These are phyloP conservation scores for Coemansia sp. DNA, from an alignment of 192 early-diverging fungal genomes.

Conservation along the genomic window DNA sequence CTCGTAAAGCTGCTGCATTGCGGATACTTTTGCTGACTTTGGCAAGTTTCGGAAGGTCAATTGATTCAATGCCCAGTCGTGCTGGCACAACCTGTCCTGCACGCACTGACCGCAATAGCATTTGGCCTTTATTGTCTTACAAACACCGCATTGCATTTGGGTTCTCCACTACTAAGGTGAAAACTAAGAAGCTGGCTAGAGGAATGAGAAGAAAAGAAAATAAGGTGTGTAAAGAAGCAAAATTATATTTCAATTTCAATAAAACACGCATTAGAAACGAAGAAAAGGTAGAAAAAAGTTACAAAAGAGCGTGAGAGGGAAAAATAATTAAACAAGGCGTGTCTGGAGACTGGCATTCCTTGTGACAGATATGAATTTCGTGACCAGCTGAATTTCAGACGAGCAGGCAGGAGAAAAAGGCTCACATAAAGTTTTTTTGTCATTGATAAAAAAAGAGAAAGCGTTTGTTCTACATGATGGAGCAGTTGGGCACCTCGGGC, in stretches of 20 bases:
- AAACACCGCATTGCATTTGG: constrained; percentile 53
- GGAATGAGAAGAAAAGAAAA: too few relatives aligned
- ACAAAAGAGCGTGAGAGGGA: background rate
- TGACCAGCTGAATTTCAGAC: constrained; percentile 3
- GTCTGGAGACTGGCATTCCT: too few relatives aligned
- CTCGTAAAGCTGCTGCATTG: constrained; percentile 27
- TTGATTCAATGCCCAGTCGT: constrained; percentile 27
- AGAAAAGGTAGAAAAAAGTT: too few relatives aligned
- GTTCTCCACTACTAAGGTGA: background rate
- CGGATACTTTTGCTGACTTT: background rate
- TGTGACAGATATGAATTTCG: too few relatives aligned
- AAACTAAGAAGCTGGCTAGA: background rate
- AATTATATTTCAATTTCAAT: too few relatives aligned
- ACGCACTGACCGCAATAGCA: constrained; percentile 50
- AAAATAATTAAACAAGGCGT: too few relatives aligned
- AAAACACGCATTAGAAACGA: too few relatives aligned
- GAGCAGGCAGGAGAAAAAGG: too few relatives aligned
- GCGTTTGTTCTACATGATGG: constrained; percentile 17
- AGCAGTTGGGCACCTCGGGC: constrained; percentile 53
- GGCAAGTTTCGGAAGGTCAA: background rate
- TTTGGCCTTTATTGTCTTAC: constrained; percentile 22
- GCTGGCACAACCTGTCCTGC: constrained; percentile 40
- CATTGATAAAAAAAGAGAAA: background rate
- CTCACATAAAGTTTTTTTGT: background rate
- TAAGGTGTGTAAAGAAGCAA: too few relatives aligned